A percentile compares a stretch with the other conserved stretches of the same genome.
Conservation (phyloP, 768 basidiomycete species). For the Cyclocybe cylindracea region DNA sequence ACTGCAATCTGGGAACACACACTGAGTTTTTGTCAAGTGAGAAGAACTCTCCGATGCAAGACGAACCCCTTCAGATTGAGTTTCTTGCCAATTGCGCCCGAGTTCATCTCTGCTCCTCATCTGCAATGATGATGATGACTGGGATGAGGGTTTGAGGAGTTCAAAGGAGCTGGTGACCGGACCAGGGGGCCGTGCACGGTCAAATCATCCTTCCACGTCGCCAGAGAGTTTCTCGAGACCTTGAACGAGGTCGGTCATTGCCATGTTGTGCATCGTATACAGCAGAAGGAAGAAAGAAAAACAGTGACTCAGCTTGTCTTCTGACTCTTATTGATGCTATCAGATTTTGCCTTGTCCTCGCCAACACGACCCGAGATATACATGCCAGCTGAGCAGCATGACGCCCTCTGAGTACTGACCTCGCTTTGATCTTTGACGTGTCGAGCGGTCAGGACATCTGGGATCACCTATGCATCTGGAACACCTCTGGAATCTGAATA, state of each 20-base stretch:
- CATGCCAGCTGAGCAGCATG: too few relatives aligned
- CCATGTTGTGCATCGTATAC: conserved; percentile 28
- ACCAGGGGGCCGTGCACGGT: too few relatives aligned
- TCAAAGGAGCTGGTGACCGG: too few relatives aligned
- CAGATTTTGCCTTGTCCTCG: too few relatives aligned
- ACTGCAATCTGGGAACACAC: conserved; percentile 31
- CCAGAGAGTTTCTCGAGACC: conserved; percentile 58
- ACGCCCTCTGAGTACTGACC: too few relatives aligned
- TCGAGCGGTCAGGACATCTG: too few relatives aligned
- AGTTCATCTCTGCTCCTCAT: conserved; percentile 79
- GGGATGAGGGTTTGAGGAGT: conserved; percentile 79
- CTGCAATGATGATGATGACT: conserved; percentile 76
- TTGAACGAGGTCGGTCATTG: conserved; percentile 35
- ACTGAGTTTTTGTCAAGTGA: conserved; percentile 85
- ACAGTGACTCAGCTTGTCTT: conserved; percentile 37
- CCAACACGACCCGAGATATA: too few relatives aligned
- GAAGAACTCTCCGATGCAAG: conserved; percentile 86
- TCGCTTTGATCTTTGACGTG: too few relatives aligned
- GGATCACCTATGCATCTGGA: too few relatives aligned
- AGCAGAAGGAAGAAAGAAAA: conserved; percentile 10
- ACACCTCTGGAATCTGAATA: too few relatives aligned
- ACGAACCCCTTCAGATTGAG: conserved; percentile 82
- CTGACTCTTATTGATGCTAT: too few relatives aligned
- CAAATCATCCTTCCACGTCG: conserved; percentile 77
- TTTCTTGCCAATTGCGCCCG: conserved; percentile 74